Conservation (phyloP, 2,329 filamentous ascomycete species). For the Tolypocladium guangdongense region DNA sequence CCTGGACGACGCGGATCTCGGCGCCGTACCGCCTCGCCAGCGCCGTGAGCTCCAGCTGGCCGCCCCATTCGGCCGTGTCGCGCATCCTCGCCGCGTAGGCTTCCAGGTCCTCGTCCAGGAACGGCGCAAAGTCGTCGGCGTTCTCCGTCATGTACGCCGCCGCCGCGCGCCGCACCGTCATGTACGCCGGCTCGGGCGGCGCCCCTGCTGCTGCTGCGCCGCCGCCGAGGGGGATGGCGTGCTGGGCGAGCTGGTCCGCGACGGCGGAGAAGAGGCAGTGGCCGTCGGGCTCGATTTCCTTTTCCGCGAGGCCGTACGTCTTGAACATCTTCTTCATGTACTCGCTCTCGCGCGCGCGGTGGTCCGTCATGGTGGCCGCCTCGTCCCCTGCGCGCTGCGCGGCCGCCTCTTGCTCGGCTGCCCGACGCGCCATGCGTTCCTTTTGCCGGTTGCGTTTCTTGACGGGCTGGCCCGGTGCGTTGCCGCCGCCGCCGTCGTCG, state of each 20-base stretch:
- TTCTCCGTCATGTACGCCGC: constrained; percentile 68
- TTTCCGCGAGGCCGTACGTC: constrained; percentile 54
- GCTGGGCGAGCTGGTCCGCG: constrained; percentile 64
- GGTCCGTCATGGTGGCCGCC: constrained; percentile 62
- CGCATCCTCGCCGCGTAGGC: constrained; percentile 66
- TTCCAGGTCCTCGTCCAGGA: constrained; percentile 70
- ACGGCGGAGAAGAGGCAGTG: constrained; percentile 92
- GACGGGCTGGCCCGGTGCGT: neutral
- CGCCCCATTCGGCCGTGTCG: constrained; percentile 91
- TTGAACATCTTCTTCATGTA: constrained; percentile 60
- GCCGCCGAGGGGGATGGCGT: constrained; percentile 22
- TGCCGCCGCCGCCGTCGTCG: neutral
- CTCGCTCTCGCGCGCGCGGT: constrained; percentile 56
- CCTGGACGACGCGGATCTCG: constrained; percentile 76
- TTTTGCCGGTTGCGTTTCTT: constrained; percentile 89
- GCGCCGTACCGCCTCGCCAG: constrained; percentile 72
- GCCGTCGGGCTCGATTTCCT: constrained; percentile 78
- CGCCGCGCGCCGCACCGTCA: constrained; percentile 56
- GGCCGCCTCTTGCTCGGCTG: constrained; percentile 69
- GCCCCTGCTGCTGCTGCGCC: neutral
- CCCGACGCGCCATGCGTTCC: constrained; percentile 77
- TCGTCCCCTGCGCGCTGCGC: constrained; percentile 61
- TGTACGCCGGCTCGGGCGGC: constrained; percentile 41
- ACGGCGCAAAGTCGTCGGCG: constrained; percentile 72
- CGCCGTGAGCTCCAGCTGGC: constrained; percentile 80